Conservation (phyloP, 73 alveolate species). For the Stentor coeruleus region DNA sequence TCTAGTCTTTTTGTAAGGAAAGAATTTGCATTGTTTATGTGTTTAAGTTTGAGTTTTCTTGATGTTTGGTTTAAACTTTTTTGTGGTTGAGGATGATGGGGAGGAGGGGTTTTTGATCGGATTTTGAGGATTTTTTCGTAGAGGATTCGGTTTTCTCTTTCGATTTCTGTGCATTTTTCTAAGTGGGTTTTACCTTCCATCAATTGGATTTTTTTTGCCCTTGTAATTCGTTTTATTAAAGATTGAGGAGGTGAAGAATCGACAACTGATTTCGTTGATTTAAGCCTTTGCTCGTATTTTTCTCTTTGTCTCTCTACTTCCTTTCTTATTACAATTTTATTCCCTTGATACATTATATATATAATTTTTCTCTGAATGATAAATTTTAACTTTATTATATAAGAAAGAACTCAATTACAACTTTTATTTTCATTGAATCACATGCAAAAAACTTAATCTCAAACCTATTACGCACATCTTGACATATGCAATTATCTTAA, state of each 20-base stretch:
- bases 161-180: conserved; percentile 43
- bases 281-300: neutral
- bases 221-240: neutral
- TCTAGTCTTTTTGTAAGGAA: neutral
- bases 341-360: neutral
- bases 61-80: neutral
- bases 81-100: neutral
- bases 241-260: neutral
- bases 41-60: neutral
- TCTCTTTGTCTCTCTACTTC: neutral
- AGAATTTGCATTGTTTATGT: neutral
- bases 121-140: conserved; percentile 40
- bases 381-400: no score
- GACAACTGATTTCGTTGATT: neutral
- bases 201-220: neutral
- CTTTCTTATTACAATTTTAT: neutral
- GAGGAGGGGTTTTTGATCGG: neutral
- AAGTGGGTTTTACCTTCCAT: neutral
- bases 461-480: no score
- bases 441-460: no score
- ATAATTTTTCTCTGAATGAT: no score
- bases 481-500: no score
- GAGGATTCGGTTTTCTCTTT: conserved; percentile 42
- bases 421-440: no score
- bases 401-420: no score